Evolutionary conservation across 306 rosid species (phyloP).

Genomic region (Cicer arietinum): DNA sequence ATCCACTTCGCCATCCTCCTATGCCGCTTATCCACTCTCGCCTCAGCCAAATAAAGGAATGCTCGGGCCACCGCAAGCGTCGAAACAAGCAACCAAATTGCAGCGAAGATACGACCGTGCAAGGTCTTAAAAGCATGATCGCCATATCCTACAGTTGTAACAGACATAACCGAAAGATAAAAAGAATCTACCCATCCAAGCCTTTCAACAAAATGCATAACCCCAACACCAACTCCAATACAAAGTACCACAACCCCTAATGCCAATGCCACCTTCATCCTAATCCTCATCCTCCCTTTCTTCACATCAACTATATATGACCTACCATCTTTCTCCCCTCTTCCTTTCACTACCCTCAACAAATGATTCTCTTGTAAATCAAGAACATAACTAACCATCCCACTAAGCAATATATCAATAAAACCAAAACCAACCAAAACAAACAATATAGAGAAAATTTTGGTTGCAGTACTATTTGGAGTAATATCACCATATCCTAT

Average conservation of each 20-base stretch:
- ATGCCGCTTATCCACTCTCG: slow-evolving; percentile 95
- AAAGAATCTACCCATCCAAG: slow-evolving; percentile 93
- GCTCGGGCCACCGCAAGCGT: slow-evolving; percentile 96
- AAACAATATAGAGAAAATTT: slow-evolving; percentile 79
- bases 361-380: slow-evolving; percentile 90
- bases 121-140: slow-evolving; percentile 77
- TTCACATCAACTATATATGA: slow-evolving; percentile 85
- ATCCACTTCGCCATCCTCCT: slow-evolving; percentile 96
- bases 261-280: slow-evolving; percentile 96
- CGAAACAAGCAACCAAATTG: slow-evolving; percentile 92
- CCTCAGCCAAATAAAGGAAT: slow-evolving; percentile 90
- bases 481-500: slow-evolving; percentile 96
- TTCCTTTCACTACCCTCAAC: slow-evolving; percentile 62
- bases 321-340: slow-evolving; percentile 57
- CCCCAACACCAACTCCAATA: slow-evolving; percentile 75
- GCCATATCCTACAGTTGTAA: slow-evolving; percentile 94
- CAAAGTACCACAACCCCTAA: slow-evolving; percentile 89
- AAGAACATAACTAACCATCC: slow-evolving; percentile 91
- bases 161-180: slow-evolving; percentile 97
- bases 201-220: slow-evolving; percentile 86
- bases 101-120: slow-evolving; percentile 87
- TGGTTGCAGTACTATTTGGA: slow-evolving; percentile 72
- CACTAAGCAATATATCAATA: slow-evolving; percentile 82
- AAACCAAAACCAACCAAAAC: slow-evolving; percentile 96
- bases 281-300: slow-evolving; percentile 99